These are phyloP conservation scores for Eleusine indica DNA, from an alignment of 176 grass and related monocot species.

Conservation along the genomic window DNA sequence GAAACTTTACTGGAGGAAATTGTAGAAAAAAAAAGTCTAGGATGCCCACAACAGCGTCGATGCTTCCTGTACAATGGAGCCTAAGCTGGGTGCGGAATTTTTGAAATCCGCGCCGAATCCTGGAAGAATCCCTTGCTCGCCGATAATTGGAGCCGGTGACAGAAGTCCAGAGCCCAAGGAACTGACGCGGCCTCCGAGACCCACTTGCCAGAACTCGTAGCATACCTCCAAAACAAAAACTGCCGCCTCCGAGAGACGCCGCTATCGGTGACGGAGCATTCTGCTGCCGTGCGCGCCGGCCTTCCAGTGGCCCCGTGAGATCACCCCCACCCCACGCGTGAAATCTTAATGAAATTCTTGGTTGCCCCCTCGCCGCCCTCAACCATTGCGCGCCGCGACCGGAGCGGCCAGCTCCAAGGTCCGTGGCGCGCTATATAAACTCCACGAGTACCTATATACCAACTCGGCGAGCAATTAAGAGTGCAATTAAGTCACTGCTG, in stretches of 20 bases:
- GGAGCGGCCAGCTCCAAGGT: neutral
- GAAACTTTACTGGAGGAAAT: neutral
- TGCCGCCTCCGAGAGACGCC: neutral
- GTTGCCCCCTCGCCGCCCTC: conserved; percentile 40
- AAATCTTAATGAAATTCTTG: conserved; percentile 31
- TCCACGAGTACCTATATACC: neutral
- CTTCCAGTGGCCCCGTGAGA: conserved; percentile 23
- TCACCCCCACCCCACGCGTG: conserved; percentile 1
- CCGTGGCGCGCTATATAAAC: conserved; percentile 26
- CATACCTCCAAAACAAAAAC: conserved; percentile 19
- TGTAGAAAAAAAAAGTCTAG: too few relatives aligned
- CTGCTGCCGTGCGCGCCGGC: conserved; percentile 40
- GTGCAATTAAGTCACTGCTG: too few relatives aligned
- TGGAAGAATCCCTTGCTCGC: neutral
- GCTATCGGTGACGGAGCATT: conserved; percentile 4
- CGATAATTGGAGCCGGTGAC: neutral
- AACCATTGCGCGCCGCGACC: conserved; percentile 28
- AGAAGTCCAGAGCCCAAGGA: conserved; percentile 23
- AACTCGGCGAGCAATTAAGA: neutral
- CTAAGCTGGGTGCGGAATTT: neutral
- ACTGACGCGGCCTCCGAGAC: conserved; percentile 12
- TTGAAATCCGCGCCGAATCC: neutral
- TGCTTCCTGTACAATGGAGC: neutral
- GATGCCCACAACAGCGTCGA: neutral
- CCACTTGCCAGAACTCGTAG: neutral